Conservation (phyloP, 2,329 filamentous ascomycete species). For the Acrocalymma vagum region DNA sequence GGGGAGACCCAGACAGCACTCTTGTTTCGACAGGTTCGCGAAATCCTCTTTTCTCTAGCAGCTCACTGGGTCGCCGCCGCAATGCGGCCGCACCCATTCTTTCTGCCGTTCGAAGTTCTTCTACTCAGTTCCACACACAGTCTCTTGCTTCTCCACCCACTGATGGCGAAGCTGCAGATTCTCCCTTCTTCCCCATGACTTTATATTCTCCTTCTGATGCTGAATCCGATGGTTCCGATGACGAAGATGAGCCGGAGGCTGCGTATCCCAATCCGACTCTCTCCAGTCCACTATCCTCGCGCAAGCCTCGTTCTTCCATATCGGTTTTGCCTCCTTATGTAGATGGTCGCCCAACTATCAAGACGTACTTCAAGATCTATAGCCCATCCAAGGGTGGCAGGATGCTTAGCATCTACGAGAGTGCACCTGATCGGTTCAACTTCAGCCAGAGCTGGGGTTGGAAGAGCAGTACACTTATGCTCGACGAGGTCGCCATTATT, state of each 20-base stretch:
- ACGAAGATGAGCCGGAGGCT: slow-evolving; percentile 33
- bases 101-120: slow-evolving; percentile 12
- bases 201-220: slow-evolving; percentile 28
- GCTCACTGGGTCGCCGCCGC: slow-evolving; percentile 25
- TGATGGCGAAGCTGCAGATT: slow-evolving; percentile 23
- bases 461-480: slow-evolving; percentile 67
- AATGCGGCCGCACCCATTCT: slow-evolving; percentile 22
- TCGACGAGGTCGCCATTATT: slow-evolving; percentile 54
- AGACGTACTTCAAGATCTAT: slow-evolving; percentile 70
- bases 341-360: slow-evolving; percentile 64
- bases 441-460: slow-evolving; percentile 69
- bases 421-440: slow-evolving; percentile 66
- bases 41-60: slow-evolving; percentile 30
- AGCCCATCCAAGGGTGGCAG: slow-evolving; percentile 66
- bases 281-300: slow-evolving; percentile 20
- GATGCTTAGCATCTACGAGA: slow-evolving; percentile 67
- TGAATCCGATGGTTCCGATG: slow-evolving; percentile 32
- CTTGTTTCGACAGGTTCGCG: slow-evolving; percentile 36
- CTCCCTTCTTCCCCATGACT: slow-evolving; percentile 26
- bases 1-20: slow-evolving; percentile 53
- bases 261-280: slow-evolving; percentile 38
- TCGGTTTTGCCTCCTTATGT: slow-evolving; percentile 63
- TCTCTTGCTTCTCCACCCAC: slow-evolving; percentile 23
- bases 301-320: slow-evolving; percentile 23
- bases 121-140: slow-evolving; percentile 17